Evolutionary conservation across 176 grass and related monocot genomes (phyloP), one percentile per base, ranked within the genome.

Genomic region (Ensete glaucum): DNA sequence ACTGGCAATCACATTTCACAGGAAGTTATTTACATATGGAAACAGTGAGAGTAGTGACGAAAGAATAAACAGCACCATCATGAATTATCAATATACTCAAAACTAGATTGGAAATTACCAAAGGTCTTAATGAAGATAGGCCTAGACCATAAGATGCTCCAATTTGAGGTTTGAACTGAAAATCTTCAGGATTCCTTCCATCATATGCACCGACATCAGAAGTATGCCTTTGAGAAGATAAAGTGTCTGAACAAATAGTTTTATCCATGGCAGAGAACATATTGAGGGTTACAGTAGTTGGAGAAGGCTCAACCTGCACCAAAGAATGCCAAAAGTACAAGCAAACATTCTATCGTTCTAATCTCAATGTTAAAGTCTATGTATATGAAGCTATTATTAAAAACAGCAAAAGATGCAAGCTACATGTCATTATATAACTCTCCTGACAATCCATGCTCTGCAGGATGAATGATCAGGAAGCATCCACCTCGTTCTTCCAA

Each of bases 301-400:
- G 90, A 71, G 94, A 98, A 21, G 90, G 94, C 75, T 93, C 90
- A 85, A 85, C 86, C 94, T 93, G 80, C 81, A 91, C 53, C 9
- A 60, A 48, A 58, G 26, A 60, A 60, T 75, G 11, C 2, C 1
- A 73, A 25, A 24, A 12, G 24, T 17, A 27, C 9, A 15, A 67
- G 15, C 9, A 17, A 16, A 69, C 49, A 21, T 43, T 49, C 2
- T 50, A 3, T 52, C 21, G 8, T 52, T n/a, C 8, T 50, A 13
- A 57, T 57, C 54, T 13, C 13, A 57, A 22, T 2, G 21, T 19
- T 22, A 43, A 52, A 51, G 16, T 17, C 5, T 14, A 71, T 15
- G 8, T 52, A 71, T 21, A 20, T 21, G 17, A 11, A 52, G n/a
- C 16, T 64, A 25, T 25, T 25, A 11, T 19, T 25, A 9, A 8